phyloP scores from a whole-genome alignment of 2,329 filamentous ascomycete species.

The Fusarium brachygibbosum region DNA sequence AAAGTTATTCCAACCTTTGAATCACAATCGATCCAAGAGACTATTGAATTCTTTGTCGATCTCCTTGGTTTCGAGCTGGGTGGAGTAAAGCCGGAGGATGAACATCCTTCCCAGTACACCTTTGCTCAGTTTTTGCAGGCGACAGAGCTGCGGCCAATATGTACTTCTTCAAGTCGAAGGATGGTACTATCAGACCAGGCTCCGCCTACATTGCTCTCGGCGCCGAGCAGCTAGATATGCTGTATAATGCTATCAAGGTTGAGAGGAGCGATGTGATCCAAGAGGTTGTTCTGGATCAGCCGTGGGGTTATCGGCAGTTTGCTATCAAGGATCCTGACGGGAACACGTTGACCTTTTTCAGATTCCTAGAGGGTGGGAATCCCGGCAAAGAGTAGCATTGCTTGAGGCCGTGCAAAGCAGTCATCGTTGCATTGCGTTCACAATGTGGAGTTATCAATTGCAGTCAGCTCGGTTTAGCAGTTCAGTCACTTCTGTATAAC shows the following conservation, averaged over 20 bases:
- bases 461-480: background rate
- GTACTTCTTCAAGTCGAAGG: constrained; percentile 36
- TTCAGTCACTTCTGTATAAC: background rate
- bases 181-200: constrained; percentile 9
- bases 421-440: constrained; percentile 1
- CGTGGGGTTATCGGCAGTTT: constrained; percentile 38
- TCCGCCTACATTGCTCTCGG: constrained; percentile 33
- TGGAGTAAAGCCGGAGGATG: constrained; percentile 27
- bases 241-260: constrained; percentile 25
- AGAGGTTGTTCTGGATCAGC: constrained; percentile 28
- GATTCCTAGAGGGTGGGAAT: constrained; percentile 33
- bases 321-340: constrained; percentile 32
- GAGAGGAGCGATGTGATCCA: constrained; percentile 18
- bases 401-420: background rate
- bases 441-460: background rate
- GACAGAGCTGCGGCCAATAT: constrained; percentile 37
- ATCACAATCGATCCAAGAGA: constrained; percentile 31
- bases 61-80: constrained; percentile 28
- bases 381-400: constrained; percentile 21
- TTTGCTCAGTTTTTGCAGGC: constrained; percentile 34
- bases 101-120: constrained; percentile 15
- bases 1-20: constrained; percentile 38
- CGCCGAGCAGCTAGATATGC: constrained; percentile 25
- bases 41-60: constrained; percentile 25
- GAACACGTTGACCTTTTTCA: constrained; percentile 39